These are phyloP conservation scores for Orychophragmus violaceus DNA, from an alignment of 345 rosid genomes.

Conservation along the genomic window DNA sequence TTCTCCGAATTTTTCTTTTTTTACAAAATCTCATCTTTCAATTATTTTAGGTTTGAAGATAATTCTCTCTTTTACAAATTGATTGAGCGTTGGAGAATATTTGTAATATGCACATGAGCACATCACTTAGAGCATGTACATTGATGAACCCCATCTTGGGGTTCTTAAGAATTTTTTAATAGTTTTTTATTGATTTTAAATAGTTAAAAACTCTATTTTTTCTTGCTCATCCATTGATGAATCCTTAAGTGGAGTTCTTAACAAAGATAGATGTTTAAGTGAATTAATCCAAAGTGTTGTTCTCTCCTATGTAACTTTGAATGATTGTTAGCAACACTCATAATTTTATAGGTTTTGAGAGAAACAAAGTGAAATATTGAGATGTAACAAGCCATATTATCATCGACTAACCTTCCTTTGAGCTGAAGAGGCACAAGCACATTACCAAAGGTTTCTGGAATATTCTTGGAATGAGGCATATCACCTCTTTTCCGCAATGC, in stretches of 20 bases:
- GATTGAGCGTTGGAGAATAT: conserved; percentile 16
- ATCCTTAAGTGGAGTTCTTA: too few relatives aligned
- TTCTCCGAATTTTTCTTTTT: background rate
- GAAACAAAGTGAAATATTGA: background rate
- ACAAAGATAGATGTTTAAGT: too few relatives aligned
- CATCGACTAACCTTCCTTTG: conserved; percentile 49
- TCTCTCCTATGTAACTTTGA: background rate
- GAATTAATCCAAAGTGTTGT: too few relatives aligned
- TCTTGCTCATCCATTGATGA: too few relatives aligned
- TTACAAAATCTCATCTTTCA: too few relatives aligned
- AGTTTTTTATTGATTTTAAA: too few relatives aligned
- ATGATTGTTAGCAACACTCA: background rate
- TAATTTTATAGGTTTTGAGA: background rate
- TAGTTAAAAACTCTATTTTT: too few relatives aligned
- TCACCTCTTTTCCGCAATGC: conserved; percentile 59
- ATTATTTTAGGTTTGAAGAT: conserved; percentile 7
- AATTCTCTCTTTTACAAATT: background rate
- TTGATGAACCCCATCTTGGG: too few relatives aligned
- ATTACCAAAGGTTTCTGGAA: conserved; percentile 59
- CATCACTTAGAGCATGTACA: background rate
- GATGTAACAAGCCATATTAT: background rate
- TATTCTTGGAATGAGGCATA: conserved; percentile 42
- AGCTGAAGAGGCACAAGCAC: conserved; percentile 58
- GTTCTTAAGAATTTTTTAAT: too few relatives aligned
- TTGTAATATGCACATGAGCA: background rate